A percentile compares a stretch with the other conserved stretches of the same genome.
These are phyloP conservation scores for Babesia microti DNA, from an alignment of 169 alveolate species.

Conservation along the genomic window DNA sequence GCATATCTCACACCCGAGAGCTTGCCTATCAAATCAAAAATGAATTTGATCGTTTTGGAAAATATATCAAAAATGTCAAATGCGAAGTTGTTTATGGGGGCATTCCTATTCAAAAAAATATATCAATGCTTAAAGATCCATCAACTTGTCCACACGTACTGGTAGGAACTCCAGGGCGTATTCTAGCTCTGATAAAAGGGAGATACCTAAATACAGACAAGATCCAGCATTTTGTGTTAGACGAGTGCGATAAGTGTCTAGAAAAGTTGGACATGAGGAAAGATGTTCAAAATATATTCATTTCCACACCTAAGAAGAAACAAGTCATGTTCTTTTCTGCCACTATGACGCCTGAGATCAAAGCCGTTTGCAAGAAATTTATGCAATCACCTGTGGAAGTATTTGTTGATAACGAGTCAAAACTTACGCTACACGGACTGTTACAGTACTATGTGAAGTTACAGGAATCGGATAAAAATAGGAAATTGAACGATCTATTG, in stretches of 20 bases:
- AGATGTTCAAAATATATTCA: constrained; percentile 96
- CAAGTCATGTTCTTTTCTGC: constrained; percentile 99
- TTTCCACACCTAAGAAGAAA: constrained; percentile 92
- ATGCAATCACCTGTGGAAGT: constrained; percentile 96
- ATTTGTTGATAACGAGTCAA: constrained; percentile 96
- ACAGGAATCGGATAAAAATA: constrained; percentile 92
- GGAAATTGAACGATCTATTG: constrained; percentile 88
- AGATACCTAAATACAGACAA: constrained; percentile 83
- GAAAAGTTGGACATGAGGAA: constrained; percentile 94
- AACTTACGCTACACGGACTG: constrained; percentile 95
- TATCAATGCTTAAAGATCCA: constrained; percentile 85
- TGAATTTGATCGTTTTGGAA: constrained; percentile 94
- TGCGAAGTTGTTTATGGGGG: constrained; percentile 98
- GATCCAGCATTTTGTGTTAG: constrained; percentile 93
- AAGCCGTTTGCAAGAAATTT: constrained; percentile 92
- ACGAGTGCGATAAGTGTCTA: constrained; percentile 99
- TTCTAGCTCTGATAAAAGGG: constrained; percentile 83
- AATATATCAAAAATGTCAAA: constrained; percentile 85
- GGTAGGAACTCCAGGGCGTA: constrained; percentile 99
- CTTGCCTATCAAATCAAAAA: constrained; percentile 97
- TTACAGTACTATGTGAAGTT: constrained; percentile 96
- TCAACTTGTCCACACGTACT: constrained; percentile 86
- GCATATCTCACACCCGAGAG: constrained; percentile 97
- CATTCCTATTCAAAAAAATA: constrained; percentile 84
- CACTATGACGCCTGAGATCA: constrained; percentile 89